Evolutionary conservation across 1,284 basidiomycete genomes (phyloP).

Genomic region (Mycosarcoma maydis): DNA sequence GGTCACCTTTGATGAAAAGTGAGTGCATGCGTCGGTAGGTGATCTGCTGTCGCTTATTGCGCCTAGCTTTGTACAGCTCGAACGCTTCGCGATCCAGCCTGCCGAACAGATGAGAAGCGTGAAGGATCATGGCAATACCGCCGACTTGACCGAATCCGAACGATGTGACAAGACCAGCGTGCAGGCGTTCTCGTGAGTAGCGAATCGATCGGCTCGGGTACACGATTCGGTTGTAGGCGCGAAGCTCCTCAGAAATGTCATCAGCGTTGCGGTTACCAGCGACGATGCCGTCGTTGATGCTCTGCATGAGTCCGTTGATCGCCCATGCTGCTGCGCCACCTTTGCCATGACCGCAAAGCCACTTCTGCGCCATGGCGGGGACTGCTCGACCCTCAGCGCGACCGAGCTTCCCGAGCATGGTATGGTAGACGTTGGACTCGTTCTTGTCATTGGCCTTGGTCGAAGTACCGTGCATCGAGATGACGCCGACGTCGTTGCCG

Average conservation of each 20-base stretch:
- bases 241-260: constrained; percentile 92
- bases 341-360: constrained; percentile 68
- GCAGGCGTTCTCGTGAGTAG: constrained; percentile 53
- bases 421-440: constrained; percentile 92
- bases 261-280: constrained; percentile 82
- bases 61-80: constrained; percentile 74
- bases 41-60: constrained; percentile 44
- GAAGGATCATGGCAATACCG: constrained; percentile 84
- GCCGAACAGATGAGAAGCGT: constrained; percentile 90
- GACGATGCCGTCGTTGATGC: constrained; percentile 83
- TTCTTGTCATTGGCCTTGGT: constrained; percentile 98
- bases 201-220: constrained; percentile 93
- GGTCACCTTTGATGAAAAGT: constrained; percentile 51
- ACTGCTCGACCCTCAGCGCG: constrained; percentile 76
- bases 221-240: constrained; percentile 87
- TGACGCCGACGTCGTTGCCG: constrained; percentile 82
- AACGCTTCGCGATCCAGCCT: constrained; percentile 79
- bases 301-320: constrained; percentile 90
- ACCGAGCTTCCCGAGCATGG: constrained; percentile 85
- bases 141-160: constrained; percentile 98
- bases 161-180: constrained; percentile 74
- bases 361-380: constrained; percentile 96
- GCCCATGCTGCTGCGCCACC: constrained; percentile 87
- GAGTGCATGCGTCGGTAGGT: constrained; percentile 61
- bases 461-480: constrained; percentile 92